Conservation (phyloP, 345 rosid species). For the Clausena lansium region DNA sequence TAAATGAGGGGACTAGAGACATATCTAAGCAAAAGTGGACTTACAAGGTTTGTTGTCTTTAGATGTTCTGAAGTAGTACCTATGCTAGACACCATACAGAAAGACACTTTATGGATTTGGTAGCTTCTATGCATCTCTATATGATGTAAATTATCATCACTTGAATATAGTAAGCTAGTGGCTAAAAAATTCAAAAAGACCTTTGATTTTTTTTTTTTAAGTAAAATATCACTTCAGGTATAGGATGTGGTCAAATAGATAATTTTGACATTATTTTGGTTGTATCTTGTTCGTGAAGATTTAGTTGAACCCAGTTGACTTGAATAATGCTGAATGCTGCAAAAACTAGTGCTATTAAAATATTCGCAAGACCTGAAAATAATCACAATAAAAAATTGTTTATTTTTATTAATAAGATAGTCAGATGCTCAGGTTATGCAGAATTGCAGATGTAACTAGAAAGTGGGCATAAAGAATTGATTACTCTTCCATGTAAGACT, state of each 20-base stretch:
- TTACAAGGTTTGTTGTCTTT: constrained; percentile 66
- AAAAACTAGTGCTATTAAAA: not conserved
- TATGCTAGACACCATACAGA: not conserved
- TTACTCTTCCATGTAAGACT: not conserved
- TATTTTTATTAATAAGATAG: not conserved
- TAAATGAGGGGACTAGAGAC: constrained; percentile 76
- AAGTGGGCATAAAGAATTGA: not conserved
- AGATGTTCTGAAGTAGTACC: constrained; percentile 22
- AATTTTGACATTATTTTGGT: not conserved
- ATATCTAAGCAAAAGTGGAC: constrained; percentile 89
- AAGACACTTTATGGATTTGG: not conserved
- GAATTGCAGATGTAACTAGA: not conserved
- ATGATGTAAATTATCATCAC: not conserved
- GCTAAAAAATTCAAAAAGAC: not conserved
- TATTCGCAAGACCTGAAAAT: not conserved
- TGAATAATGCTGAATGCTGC: not conserved
- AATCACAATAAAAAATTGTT: not conserved
- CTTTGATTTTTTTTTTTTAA: not conserved
- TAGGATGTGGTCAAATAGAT: not conserved
- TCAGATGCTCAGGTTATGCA: no score
- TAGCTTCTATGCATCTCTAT: not conserved
- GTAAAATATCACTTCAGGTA: no score
- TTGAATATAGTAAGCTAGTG: not conserved
- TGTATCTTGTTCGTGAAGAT: not conserved
- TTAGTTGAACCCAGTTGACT: not conserved